Evolutionary conservation across 2,329 filamentous ascomycete species (phyloP).

Genomic region (Diplocarpon mali): DNA sequence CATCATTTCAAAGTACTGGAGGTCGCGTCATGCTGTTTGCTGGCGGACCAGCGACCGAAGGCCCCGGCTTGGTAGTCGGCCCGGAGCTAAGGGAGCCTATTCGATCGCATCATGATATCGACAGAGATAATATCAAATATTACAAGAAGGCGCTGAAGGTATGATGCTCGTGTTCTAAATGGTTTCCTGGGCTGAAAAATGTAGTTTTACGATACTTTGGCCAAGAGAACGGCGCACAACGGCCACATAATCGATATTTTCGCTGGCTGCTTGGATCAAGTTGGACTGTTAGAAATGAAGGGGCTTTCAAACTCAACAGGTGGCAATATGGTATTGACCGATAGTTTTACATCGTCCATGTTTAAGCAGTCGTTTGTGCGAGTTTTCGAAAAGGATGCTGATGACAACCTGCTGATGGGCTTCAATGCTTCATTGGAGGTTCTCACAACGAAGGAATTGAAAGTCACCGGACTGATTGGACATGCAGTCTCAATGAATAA

Average conservation of each 20-base stretch:
- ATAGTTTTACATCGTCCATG: conserved; percentile 98
- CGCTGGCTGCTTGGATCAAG: conserved; percentile 92
- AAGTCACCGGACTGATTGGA: conserved; percentile 93
- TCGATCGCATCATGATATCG: conserved; percentile 96
- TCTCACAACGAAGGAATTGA: conserved; percentile 92
- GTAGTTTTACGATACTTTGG: conserved; percentile 87
- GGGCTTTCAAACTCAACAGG: conserved; percentile 91
- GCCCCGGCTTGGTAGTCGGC: conserved; percentile 92
- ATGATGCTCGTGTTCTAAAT: conserved; percentile 18
- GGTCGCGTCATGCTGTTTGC: conserved; percentile 96
- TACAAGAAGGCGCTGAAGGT: conserved; percentile 98
- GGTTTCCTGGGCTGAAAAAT: neutral
- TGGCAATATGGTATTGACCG: conserved; percentile 95
- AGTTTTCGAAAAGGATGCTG: conserved; percentile 91
- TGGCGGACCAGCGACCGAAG: conserved; percentile 88
- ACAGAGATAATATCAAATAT: conserved; percentile 97
- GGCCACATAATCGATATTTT: conserved; percentile 97
- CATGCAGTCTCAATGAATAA: conserved; percentile 96
- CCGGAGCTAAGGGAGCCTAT: conserved; percentile 94
- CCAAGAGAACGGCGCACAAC: conserved; percentile 90
- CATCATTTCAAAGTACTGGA: conserved; percentile 89
- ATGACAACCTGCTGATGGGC: conserved; percentile 93
- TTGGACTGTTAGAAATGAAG: conserved; percentile 97
- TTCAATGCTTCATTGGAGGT: conserved; percentile 97
- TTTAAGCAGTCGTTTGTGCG: conserved; percentile 98